Conservation (phyloP, 352 stramenopile genomes). For the Globisporangium heterothallicum region DNA sequence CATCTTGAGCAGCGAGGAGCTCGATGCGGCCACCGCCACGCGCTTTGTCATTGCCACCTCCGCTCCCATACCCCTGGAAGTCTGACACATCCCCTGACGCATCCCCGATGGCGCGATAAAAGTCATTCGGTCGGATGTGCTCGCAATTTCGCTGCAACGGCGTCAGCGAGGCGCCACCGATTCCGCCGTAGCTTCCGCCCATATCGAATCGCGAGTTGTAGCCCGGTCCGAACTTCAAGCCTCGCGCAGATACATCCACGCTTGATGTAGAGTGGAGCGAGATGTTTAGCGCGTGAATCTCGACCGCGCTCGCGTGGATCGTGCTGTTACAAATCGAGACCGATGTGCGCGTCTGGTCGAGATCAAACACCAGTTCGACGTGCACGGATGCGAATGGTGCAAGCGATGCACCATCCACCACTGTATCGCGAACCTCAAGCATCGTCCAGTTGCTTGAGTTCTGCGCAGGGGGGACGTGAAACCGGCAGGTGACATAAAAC, state of each 20-base stretch:
- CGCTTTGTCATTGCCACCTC: constrained; percentile 50
- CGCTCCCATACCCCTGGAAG: constrained; percentile 82
- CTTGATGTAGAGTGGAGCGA: constrained; percentile 33
- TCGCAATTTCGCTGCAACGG: constrained; percentile 36
- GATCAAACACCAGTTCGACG: constrained; percentile 40
- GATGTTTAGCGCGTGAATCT: constrained; percentile 40
- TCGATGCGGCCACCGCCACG: constrained; percentile 63
- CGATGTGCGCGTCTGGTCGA: constrained; percentile 26
- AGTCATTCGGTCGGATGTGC: constrained; percentile 43
- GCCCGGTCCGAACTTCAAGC: constrained; percentile 76
- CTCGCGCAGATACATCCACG: constrained; percentile 53
- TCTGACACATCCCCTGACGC: constrained; percentile 39
- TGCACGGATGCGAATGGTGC: constrained; percentile 35
- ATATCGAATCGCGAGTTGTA: constrained; percentile 68
- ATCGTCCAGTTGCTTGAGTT: constrained; percentile 21
- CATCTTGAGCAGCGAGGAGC: constrained; percentile 24
- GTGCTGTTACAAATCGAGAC: constrained; percentile 46
- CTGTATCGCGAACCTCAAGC: constrained; percentile 39
- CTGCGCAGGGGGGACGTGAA: constrained; percentile 22
- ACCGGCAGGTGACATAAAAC: constrained; percentile 68
- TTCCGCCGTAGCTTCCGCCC: constrained; percentile 70
- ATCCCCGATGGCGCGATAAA: constrained; percentile 64
- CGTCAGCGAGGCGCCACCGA: constrained; percentile 64
- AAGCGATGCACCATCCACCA: constrained; percentile 35
- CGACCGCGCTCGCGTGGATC: constrained; percentile 52